Evolutionary conservation across 805 yeast genomes (phyloP).

Genomic region (Candida palmyrensis): DNA sequence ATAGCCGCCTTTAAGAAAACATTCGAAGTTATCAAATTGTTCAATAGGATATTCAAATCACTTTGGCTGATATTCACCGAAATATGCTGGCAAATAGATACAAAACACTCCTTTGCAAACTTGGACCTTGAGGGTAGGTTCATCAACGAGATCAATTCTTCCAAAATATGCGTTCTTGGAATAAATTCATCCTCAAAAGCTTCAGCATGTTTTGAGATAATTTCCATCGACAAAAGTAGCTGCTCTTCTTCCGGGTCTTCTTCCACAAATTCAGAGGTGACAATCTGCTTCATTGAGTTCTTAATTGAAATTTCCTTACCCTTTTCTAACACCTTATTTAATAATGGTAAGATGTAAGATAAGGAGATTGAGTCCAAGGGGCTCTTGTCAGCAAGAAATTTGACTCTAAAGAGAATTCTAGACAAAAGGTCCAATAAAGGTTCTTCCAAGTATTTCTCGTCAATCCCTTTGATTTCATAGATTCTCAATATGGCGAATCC

Average conservation of each 20-base stretch:
- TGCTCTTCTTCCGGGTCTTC: constrained; percentile 91
- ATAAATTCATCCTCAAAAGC: constrained; percentile 59
- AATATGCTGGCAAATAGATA: constrained; percentile 71
- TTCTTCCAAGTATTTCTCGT: constrained; percentile 44
- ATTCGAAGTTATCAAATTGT: constrained; percentile 54
- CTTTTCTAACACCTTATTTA: constrained; percentile 60
- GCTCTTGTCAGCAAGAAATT: constrained; percentile 67
- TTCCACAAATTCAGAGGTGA: constrained; percentile 66
- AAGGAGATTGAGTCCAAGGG: constrained; percentile 66
- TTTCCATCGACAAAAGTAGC: constrained; percentile 68
- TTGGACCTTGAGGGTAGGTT: constrained; percentile 74
- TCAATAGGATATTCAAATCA: constrained; percentile 58
- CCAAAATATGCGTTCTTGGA: constrained; percentile 64
- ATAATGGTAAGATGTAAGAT: constrained; percentile 70
- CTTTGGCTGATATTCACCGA: constrained; percentile 51
- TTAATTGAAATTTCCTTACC: constrained; percentile 56
- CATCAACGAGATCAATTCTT: constrained; percentile 61
- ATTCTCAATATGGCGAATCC: constrained; percentile 71
- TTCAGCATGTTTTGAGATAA: constrained; percentile 64
- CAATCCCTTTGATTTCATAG: constrained; percentile 40
- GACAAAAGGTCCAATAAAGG: constrained; percentile 46
- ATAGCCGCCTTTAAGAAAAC: constrained; percentile 72
- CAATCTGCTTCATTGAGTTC: constrained; percentile 44
- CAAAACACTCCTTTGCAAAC: constrained; percentile 75
- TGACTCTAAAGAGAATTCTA: constrained; percentile 69